Base-by-base conservation (phyloP, 441 rosid species). In the Adansonia madagascariensis region DNA sequence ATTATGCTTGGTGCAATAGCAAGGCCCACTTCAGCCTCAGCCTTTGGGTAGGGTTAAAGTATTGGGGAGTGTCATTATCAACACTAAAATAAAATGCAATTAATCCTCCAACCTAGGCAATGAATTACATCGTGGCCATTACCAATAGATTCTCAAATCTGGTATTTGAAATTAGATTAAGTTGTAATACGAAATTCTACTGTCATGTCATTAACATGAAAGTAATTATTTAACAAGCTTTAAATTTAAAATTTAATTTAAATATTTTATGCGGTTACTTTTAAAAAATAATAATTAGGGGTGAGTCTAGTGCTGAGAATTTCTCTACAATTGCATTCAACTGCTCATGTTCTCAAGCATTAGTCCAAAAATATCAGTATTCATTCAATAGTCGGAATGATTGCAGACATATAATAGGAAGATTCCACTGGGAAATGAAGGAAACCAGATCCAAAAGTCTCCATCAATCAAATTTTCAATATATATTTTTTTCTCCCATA, bases 381-480 rank as follows among this genome's bases (percentile, higher is more conserved):
- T 20, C 52, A 4, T 65, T 9, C 14, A 59, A 52, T 61, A 50
- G 31, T 31, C 39, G 73, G 55, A 77, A 60, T 63, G 79, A 75
- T 75, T 67, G 50, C 6, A 69, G 53, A 46, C 7, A 78, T 18
- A 60, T 47, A 39, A 63, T 41, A 17, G 24, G 62, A 35, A n/a
- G 39, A 65, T 61, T 52, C 69, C 77, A 74, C 52, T 24, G 11
- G 55, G 55, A 46, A 72, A 62, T 18, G 27, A 46, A 27, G 47
- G 61, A 64, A 64, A 56, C 12, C 55, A 78, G 59, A 79, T 75
- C 74, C 39, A 76, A 7, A 68, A 65, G 82, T 78, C 73, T 27
- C 47, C 73, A 78, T 72, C 79, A 85, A 74, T 78, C 84, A 82
- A 31, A 74, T 75, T 84, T 72, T 41, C 41, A 31, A 41, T 49